phyloP scores from a whole-genome alignment of 2,329 filamentous ascomycete genomes.

The Clarireedia monteithiana region DNA sequence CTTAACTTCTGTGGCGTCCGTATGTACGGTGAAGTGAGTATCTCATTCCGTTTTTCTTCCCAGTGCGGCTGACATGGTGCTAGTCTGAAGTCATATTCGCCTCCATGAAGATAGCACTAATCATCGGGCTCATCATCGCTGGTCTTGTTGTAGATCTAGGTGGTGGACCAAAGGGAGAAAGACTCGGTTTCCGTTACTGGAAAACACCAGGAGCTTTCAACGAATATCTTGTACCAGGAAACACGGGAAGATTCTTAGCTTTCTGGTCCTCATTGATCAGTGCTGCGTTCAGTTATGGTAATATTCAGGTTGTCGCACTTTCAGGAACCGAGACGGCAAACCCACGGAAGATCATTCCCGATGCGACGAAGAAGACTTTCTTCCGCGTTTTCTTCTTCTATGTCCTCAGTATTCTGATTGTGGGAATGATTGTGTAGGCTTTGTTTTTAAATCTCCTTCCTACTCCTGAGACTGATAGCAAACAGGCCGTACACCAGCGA shows the following conservation, averaged over 20 bases:
- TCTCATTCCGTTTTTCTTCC: conserved; percentile 53
- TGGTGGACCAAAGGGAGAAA: conserved; percentile 49
- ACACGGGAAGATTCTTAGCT: conserved; percentile 52
- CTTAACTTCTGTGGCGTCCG: conserved; percentile 59
- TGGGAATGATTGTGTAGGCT: conserved; percentile 42
- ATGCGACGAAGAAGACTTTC: conserved; percentile 43
- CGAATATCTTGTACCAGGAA: conserved; percentile 54
- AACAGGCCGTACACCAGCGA: conserved; percentile 47
- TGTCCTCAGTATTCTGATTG: conserved; percentile 29
- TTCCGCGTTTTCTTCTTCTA: conserved; percentile 49
- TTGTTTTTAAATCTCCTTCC: too few species aligned
- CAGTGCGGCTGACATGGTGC: conserved; percentile 29
- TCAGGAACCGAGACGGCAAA: conserved; percentile 48
- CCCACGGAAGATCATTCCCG: conserved; percentile 46
- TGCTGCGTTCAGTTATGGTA: conserved; percentile 40
- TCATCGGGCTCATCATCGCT: conserved; percentile 55
- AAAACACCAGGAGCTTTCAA: conserved; percentile 59
- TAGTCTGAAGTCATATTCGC: conserved; percentile 41
- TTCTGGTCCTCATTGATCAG: conserved; percentile 37
- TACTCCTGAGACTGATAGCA: conserved; percentile 41
- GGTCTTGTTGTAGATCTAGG: conserved; percentile 56
- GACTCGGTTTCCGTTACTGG: conserved; percentile 64
- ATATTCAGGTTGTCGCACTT: conserved; percentile 45
- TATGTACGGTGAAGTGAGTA: conserved; percentile 53
- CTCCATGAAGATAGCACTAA: conserved; percentile 51